Evolutionary conservation across 2,329 filamentous ascomycete genomes (phyloP).

Genomic region (Exophiala aquamarina): DNA sequence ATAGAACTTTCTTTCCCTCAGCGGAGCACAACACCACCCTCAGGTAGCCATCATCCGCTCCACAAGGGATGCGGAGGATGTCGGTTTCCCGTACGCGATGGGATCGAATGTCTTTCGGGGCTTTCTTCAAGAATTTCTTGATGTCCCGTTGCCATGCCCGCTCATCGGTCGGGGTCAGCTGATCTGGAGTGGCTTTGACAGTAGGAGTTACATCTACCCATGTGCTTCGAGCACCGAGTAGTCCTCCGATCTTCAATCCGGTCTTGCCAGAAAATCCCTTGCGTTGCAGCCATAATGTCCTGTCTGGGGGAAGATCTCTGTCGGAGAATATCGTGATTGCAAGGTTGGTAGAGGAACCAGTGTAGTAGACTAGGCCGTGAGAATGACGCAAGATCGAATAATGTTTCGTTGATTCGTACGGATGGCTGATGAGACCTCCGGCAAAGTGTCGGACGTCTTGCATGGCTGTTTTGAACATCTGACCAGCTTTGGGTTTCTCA

Average conservation of each 20-base stretch:
- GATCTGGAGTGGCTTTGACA: constrained; percentile 44
- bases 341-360: constrained; percentile 63
- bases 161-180: constrained; percentile 59
- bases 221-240: constrained; percentile 57
- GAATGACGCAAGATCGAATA: constrained; percentile 68
- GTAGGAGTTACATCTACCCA: constrained; percentile 71
- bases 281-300: constrained; percentile 67
- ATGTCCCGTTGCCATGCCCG: constrained; percentile 69
- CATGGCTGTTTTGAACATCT: constrained; percentile 33
- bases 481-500: constrained; percentile 12
- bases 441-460: constrained; percentile 64
- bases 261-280: constrained; percentile 68
- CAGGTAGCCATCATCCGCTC: constrained; percentile 67
- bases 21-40: constrained; percentile 63
- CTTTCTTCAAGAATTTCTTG: constrained; percentile 61
- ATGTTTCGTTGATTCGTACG: constrained; percentile 65
- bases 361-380: constrained; percentile 63
- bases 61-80: constrained; percentile 63
- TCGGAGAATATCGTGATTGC: constrained; percentile 65
- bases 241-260: constrained; percentile 65
- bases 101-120: constrained; percentile 44
- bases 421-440: constrained; percentile 63
- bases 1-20: constrained; percentile 56
- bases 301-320: constrained; percentile 53
- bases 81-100: constrained; percentile 63